Conservation (phyloP, 2,329 filamentous ascomycete genomes). For the Ceratocystiopsis brevicomis region DNA sequence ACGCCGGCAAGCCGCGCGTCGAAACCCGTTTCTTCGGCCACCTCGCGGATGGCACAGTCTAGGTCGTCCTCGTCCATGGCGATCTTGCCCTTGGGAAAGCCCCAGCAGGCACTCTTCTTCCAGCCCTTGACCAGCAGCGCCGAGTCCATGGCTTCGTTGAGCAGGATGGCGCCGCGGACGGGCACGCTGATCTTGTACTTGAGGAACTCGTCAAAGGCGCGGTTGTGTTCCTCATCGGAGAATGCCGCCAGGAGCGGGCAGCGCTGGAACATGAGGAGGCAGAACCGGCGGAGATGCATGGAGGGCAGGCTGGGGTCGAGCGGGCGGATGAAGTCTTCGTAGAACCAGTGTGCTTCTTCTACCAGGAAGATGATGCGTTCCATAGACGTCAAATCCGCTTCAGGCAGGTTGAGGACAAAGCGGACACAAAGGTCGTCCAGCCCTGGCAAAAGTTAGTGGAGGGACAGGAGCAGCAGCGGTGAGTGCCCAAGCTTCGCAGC, state of each 20-base stretch:
- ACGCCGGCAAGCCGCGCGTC: conserved; percentile 61
- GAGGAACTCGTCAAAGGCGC: conserved; percentile 80
- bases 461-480: not conserved
- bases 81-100: conserved; percentile 91
- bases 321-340: conserved; percentile 96
- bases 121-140: conserved; percentile 89
- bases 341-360: conserved; percentile 99
- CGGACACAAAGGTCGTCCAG: conserved; percentile 94
- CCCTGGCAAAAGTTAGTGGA: conserved; percentile 32
- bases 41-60: conserved; percentile 83
- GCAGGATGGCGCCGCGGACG: conserved; percentile 79
- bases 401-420: conserved; percentile 92
- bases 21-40: conserved; percentile 89
- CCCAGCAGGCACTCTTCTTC: conserved; percentile 95
- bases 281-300: conserved; percentile 70
- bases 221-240: conserved; percentile 56
- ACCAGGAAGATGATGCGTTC: conserved; percentile 96
- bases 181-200: conserved; percentile 90
- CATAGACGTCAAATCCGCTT: conserved; percentile 74
- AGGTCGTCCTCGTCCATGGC: conserved; percentile 92
- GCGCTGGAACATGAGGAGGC: conserved; percentile 78
- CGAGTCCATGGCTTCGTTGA: conserved; percentile 88
- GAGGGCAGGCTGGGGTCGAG: conserved; percentile 70
- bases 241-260: conserved; percentile 75
- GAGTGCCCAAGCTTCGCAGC: too few species aligned